Base-by-base conservation (phyloP, 257 asterid genomes). In the Coffea canephora region DNA sequence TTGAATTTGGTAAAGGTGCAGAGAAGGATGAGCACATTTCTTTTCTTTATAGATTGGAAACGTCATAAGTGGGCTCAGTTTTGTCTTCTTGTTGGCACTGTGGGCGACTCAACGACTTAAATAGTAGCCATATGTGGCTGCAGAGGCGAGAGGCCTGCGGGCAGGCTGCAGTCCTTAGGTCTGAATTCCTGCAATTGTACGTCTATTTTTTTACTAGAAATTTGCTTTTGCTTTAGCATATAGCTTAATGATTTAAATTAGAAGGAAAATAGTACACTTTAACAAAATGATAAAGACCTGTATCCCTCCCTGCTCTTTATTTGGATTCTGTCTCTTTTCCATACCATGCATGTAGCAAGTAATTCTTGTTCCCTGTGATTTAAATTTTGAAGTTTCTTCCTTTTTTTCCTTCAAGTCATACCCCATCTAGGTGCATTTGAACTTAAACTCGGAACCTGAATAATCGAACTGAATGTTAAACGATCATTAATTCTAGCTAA, bases 51-150 rank as follows among this genome's bases (percentile, higher is more conserved):
- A 25, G 49, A 1, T 66, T 62, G 73, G 54, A 50, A 39, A 41
- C 82, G 79, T 77, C 66, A 27, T 64, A 59, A 81, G 83, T 76
- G 81, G 86, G 78, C 81, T 49, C 78, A 61, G 74, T 75, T 68
- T 83, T 79, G 83, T 83, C 81, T 49, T 64, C 72, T 79, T 79
- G 78, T 49, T 83, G 79, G 75, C 11, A 18, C 43, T 69, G n/a
- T 70, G 75, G 50, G 77, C 27, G 62, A 27, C 62, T 18, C 62
- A 11, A 25, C 0, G 54, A 43, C 45, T 34, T 74, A 67, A 75
- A 67, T 74, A 18, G 62, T 52, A 50, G 11, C 66, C 71, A 81
- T 10, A 45, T 71, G 5, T 68, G 45, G 76, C 72, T 27, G 57
- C 68, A 19, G 27, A 27, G 62, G 27, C 64, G 31, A 23, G 34